Evolutionary conservation across 352 stramenopile genomes (phyloP), one percentile per base, ranked within the genome.

Genomic region (Pythium brassicae): DNA sequence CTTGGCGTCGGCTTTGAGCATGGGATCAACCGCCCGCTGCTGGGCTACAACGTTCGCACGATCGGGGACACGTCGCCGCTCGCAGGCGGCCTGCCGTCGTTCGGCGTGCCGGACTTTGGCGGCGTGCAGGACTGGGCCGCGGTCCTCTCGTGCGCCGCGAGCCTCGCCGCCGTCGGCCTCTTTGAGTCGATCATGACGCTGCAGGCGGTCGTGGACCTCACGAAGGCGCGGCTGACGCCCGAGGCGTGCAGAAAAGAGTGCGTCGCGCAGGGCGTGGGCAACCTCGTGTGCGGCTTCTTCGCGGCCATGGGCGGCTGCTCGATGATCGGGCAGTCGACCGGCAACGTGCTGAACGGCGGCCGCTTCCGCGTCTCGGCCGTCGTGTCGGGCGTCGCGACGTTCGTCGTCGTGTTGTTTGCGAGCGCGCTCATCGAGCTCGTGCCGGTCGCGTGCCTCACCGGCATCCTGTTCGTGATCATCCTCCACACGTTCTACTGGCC

Each of bases 131-230:
- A 91, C 67, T 91, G 81, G 81, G 61, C 69, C 6, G 79, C 77
- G 10, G 84, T 96, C 26, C 39, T 97, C 32, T 93, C 87, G 4
- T 96, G 86, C 35, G 92, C 92, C 12, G 79, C 89, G 27, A 97
- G 84, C 63, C 86, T 98, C 59, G 91, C 90, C 20, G 81, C 86
- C 8, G 87, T 98, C 25, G 94, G 92, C 17, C 78, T 95, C 8
- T 96, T 99, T 47, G 94, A 99, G 68, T 96, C 79, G 49, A 79
- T 99, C 32, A 87, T 98, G 74, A 99, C 94, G 19, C 68, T 98
- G 55, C 89, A 98, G 61, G 76, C 96, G 2, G 67, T 98, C 7
- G 87, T 96, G n/a, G 87, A 96, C 63, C 71, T 96, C 27, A 92
- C 88, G 44, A 86, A 95, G 57, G 74, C 78, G 32, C 71, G 78